phyloP scores from a whole-genome alignment of 495 filamentous ascomycete species.

The Tuber aestivum region DNA sequence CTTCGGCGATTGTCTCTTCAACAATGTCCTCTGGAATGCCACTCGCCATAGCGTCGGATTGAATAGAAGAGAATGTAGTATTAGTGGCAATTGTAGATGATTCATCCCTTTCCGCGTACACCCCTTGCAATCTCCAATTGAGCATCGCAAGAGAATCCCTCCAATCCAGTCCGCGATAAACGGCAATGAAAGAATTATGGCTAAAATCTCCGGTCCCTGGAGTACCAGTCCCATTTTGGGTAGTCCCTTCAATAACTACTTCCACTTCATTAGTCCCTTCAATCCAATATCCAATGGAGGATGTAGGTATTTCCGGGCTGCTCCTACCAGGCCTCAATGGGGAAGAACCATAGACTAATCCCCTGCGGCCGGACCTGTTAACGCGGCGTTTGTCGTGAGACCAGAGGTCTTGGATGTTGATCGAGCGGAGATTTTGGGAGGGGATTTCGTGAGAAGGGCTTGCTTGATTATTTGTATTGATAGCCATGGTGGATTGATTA shows the following conservation, averaged over 20 bases:
- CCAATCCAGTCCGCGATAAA: neutral
- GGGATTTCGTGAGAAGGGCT: neutral
- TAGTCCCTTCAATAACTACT: neutral
- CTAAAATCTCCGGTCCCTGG: neutral
- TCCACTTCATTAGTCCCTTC: neutral
- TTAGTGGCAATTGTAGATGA: neutral
- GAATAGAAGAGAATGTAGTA: neutral
- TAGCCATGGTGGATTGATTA: neutral
- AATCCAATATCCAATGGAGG: neutral
- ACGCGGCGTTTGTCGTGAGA: neutral
- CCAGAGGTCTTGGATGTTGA: neutral
- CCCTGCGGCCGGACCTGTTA: neutral
- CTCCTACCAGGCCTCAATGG: neutral
- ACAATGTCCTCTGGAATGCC: neutral
- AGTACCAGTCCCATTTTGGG: neutral
- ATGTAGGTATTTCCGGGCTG: neutral
- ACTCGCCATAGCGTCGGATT: neutral
- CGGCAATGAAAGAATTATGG: neutral
- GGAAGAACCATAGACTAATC: neutral
- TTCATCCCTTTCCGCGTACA: neutral
- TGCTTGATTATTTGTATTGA: neutral
- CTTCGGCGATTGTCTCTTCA: neutral
- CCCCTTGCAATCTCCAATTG: neutral
- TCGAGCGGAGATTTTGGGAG: neutral
- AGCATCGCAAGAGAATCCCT: neutral